phyloP scores from a whole-genome alignment of 1,284 basidiomycete genomes.

The Meira nashicola region DNA sequence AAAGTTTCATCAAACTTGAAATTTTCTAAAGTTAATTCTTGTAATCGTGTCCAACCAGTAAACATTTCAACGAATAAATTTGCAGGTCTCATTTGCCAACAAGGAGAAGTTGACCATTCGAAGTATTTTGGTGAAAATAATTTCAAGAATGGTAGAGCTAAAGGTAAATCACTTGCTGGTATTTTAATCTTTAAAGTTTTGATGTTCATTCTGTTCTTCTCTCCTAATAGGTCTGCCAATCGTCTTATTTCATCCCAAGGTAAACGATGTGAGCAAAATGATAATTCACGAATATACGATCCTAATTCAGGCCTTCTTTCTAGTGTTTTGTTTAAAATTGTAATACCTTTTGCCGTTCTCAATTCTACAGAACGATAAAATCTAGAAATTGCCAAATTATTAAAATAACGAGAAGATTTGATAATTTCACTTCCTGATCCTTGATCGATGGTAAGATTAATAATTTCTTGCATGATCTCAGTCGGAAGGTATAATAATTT shows the following conservation, averaged over 20 bases:
- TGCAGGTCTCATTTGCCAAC: conserved; percentile 8
- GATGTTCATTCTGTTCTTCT: not conserved
- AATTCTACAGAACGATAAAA: not conserved
- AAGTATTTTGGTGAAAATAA: conserved; percentile 3
- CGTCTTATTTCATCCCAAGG: not conserved
- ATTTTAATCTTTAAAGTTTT: not conserved
- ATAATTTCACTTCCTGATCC: not conserved
- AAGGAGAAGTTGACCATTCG: conserved; percentile 8
- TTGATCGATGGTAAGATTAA: not conserved
- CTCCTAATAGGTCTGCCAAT: conserved; percentile 1
- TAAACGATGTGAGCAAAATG: not conserved
- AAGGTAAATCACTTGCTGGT: not conserved
- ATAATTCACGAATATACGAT: not conserved
- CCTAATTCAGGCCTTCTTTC: not conserved
- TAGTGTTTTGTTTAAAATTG: not conserved
- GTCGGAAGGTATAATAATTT: not conserved
- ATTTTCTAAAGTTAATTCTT: not conserved
- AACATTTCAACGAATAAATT: conserved; percentile 1
- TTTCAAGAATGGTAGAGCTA: not conserved
- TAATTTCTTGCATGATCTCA: conserved; percentile 3
- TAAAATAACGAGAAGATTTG: not conserved
- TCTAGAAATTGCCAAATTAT: not conserved
- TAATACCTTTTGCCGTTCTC: not conserved
- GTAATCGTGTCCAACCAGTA: not conserved
- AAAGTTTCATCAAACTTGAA: conserved; percentile 5